Conservation (phyloP, 257 asterid species). For the Plectranthus barbatus region DNA sequence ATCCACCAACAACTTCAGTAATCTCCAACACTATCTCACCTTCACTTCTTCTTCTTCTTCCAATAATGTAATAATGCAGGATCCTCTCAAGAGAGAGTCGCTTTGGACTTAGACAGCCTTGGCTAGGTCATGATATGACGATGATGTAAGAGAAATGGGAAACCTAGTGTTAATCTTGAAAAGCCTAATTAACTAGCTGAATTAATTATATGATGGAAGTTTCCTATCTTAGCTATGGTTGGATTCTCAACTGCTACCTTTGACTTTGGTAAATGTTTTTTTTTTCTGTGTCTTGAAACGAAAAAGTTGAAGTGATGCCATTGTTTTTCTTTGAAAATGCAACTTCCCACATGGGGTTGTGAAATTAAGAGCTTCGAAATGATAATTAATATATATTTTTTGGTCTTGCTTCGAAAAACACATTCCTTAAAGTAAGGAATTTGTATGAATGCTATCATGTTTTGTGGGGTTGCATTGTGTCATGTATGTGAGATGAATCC, state of each 20-base stretch:
- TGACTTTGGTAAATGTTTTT: slow-evolving; percentile 15
- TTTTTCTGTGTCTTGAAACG: background rate
- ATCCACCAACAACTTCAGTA: no score
- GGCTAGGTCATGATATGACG: background rate
- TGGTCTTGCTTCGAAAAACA: slow-evolving; percentile 10
- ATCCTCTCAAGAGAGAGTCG: slow-evolving; percentile 87
- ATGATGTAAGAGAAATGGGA: background rate
- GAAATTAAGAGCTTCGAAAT: background rate
- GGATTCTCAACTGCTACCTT: slow-evolving; percentile 15
- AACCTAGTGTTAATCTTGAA: background rate
- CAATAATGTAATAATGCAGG: slow-evolving; percentile 44
- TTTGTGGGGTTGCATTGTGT: no score
- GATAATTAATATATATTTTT: background rate
- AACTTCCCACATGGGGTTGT: slow-evolving; percentile 13
- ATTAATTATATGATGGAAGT: slow-evolving; percentile 9
- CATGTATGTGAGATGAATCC: no score
- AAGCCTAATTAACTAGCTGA: background rate
- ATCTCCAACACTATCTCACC: slow-evolving; percentile 52
- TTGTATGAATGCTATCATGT: no score
- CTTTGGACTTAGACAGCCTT: slow-evolving; percentile 48
- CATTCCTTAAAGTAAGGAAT: background rate
- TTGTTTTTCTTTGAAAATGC: background rate
- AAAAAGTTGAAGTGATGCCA: background rate
- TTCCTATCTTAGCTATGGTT: background rate
- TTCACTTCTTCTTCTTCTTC: slow-evolving; percentile 45